Evolutionary conservation across 192 early-diverging fungal genomes (phyloP), one percentile per base, ranked within the genome.

Genomic region (Coemansia sp.): DNA sequence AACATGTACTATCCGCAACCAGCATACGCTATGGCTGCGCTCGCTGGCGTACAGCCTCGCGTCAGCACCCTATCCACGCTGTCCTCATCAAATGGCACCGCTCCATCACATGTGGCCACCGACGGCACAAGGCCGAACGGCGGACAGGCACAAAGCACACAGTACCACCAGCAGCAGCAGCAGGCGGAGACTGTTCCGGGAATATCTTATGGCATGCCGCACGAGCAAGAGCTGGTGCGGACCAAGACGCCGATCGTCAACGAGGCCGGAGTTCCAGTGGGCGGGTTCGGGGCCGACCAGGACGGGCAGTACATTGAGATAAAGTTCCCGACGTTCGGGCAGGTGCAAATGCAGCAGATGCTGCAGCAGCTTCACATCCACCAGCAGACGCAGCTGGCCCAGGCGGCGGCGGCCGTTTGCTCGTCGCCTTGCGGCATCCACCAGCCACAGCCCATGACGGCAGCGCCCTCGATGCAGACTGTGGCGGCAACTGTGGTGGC

Each of bases 271-370:
- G 63, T 69, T 36, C 72, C 75, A 0, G 72, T 77, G 75, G 80
- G 80, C 51, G 76, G 76, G 41, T 82, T 75, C 62, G 80, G 80
- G 15, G 40, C 52, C 2, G 80, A 82, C 70, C 75, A 77, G 66
- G 75, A 75, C 49, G 80, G 80, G 9, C 80, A 82, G 75, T 82
- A 82, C 44, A 82, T 82, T 71, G 80, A 82, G 72, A 82, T 82
- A 47, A 82, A 82, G 76, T 82, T 82, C 54, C 80, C 80, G 33
- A 77, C 80, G n/a, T 77, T 82, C 44, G 80, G 80, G n/a, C 80
- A 77, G 67, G 69, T 63, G 9, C 80, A 82, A 55, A 61, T 82
- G 72, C 80, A 82, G 75, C 80, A 82, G 55, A 82, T 82, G 80
- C 69, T 82, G n/a, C 80, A 82, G 75, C 80, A 82, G 69, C 72